Evolutionary conservation across 805 yeast genomes (phyloP).

Genomic region (Ogataea ganodermae): DNA sequence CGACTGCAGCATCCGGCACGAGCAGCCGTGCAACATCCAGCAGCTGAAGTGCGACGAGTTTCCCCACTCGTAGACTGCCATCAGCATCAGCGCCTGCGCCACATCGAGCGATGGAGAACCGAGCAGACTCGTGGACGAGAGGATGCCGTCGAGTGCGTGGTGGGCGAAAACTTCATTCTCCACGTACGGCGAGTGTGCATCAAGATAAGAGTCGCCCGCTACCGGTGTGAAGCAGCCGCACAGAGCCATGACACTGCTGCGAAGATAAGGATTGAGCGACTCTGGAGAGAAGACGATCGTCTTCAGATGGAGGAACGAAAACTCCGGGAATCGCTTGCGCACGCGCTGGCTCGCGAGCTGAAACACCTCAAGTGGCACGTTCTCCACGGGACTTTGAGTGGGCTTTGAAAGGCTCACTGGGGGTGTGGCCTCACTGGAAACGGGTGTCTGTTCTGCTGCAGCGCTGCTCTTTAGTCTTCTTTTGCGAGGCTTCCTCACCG

Average conservation of each 20-base stretch:
- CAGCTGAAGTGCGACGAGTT: conserved; percentile 8
- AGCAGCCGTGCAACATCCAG: conserved; percentile 16
- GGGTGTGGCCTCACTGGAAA: not conserved
- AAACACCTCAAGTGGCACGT: not conserved
- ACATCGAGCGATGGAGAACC: conserved; percentile 6
- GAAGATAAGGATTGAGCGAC: not conserved
- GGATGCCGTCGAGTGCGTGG: conserved; percentile 1
- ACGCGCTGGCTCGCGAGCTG: conserved; percentile 3
- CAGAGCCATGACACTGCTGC: conserved; percentile 10
- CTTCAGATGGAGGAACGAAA: conserved; percentile 6
- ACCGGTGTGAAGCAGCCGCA: conserved; percentile 10
- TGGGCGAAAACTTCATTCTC: conserved; percentile 5
- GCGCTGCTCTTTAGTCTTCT: not conserved
- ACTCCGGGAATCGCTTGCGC: conserved; percentile 7
- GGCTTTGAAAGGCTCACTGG: too few species aligned
- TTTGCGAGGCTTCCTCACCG: conserved; percentile 4
- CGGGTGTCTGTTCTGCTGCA: not conserved
- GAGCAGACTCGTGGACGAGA: conserved; percentile 2
- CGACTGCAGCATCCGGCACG: conserved; percentile 12
- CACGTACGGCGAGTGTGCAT: not conserved
- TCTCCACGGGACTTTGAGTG: not conserved
- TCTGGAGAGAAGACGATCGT: conserved; percentile 10
- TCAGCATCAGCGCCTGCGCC: conserved; percentile 9
- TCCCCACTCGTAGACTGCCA: conserved; percentile 14
- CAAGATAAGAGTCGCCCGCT: conserved; percentile 2